phyloP scores from a whole-genome alignment of 805 yeast species.

The Kodamaea hsintzibuensis region DNA sequence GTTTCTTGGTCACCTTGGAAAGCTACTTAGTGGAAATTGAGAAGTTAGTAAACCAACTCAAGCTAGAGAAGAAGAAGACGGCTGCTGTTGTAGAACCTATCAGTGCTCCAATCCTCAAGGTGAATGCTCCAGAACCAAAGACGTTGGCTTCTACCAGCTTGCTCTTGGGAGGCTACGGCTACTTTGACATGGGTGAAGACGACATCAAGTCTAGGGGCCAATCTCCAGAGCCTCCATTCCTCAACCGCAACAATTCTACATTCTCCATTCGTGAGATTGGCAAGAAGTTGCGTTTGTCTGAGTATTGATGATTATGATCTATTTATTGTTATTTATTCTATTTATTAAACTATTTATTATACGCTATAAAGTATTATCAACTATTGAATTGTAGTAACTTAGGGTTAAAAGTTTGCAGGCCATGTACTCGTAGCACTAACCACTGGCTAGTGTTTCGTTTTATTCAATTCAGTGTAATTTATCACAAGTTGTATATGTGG shows the following conservation, averaged over 20 bases:
- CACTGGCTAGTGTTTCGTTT: too few species aligned
- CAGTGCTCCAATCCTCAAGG: not conserved
- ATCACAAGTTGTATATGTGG: too few species aligned
- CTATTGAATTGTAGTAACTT: too few species aligned
- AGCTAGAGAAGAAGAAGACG: constrained; percentile 11
- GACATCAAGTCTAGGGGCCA: constrained; percentile 56
- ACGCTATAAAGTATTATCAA: not conserved
- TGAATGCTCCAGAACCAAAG: not conserved
- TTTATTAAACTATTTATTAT: not conserved
- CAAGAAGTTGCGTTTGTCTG: constrained; percentile 62
- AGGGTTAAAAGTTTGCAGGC: too few species aligned
- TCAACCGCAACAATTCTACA: constrained; percentile 37
- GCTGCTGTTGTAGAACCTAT: not conserved
- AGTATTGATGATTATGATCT: constrained; percentile 42
- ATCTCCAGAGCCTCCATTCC: constrained; percentile 55
- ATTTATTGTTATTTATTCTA: constrained; percentile 11
- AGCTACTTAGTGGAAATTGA: constrained; percentile 50
- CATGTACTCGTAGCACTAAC: too few species aligned
- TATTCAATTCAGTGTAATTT: too few species aligned
- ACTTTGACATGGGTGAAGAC: constrained; percentile 58
- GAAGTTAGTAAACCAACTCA: constrained; percentile 29
- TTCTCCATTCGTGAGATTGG: constrained; percentile 58
- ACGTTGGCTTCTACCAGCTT: constrained; percentile 7
- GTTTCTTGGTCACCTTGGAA: constrained; percentile 54
- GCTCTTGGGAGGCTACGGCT: constrained; percentile 59